A percentile compares a stretch with the other conserved stretches of the same genome.
Conservation (phyloP, 805 yeast genomes). For the Myxozyma melibiosi region DNA sequence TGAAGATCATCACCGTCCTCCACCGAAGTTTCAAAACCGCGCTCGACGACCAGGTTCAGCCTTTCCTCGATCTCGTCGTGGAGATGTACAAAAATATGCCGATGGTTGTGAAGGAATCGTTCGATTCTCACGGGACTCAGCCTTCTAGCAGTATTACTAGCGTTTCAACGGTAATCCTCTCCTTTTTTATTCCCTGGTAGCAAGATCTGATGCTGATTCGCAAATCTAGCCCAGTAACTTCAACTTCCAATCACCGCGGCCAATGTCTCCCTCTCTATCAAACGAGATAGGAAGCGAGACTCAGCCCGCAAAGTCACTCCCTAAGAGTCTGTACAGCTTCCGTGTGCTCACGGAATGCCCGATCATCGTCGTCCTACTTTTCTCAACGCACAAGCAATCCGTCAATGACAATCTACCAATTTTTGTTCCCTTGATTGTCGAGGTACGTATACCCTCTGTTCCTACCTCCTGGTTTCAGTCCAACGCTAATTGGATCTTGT, state of each 20-base stretch:
- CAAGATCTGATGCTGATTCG: background rate
- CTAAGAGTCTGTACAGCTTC: slow-evolving; percentile 76
- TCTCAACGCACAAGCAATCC: slow-evolving; percentile 79
- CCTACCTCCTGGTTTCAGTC: background rate
- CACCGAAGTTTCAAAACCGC: slow-evolving; percentile 80
- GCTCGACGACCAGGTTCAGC: slow-evolving; percentile 69
- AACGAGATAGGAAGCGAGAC: slow-evolving; percentile 48
- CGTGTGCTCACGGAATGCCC: slow-evolving; percentile 96
- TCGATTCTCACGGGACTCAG: slow-evolving; percentile 45
- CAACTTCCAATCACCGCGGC: slow-evolving; percentile 45
- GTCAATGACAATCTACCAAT: slow-evolving; percentile 69
- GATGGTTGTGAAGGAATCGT: slow-evolving; percentile 68
- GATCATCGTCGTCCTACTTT: slow-evolving; percentile 89
- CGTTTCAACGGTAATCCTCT: slow-evolving; percentile 15
- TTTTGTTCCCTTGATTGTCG: slow-evolving; percentile 81
- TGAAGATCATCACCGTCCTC: slow-evolving; percentile 81
- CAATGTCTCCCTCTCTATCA: slow-evolving; percentile 47
- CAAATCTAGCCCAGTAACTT: slow-evolving; percentile 25
- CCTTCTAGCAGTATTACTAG: slow-evolving; percentile 1
- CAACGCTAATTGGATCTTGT: background rate
- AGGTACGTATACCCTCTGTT: slow-evolving; percentile 32
- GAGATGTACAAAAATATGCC: slow-evolving; percentile 80
- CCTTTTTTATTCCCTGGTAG: too few species aligned
- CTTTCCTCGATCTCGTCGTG: slow-evolving; percentile 74
- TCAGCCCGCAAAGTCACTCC: slow-evolving; percentile 52